phyloP scores from a whole-genome alignment of 495 filamentous ascomycete genomes.

The Aspergillus bertholletiae region DNA sequence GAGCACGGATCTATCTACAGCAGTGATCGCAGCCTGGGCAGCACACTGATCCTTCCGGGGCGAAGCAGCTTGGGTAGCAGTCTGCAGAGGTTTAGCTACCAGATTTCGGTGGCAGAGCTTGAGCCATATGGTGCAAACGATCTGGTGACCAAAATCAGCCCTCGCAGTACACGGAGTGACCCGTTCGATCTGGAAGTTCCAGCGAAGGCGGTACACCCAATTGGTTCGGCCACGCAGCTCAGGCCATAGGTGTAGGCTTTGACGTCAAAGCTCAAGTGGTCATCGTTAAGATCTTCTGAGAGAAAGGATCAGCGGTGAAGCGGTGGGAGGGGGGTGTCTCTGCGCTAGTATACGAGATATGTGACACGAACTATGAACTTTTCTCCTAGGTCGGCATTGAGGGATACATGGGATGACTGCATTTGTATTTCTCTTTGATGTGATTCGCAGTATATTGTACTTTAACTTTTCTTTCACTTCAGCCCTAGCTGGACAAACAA shows the following conservation, averaged over 20 bases:
- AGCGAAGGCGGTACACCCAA: constrained; percentile 11
- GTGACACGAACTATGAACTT: constrained; percentile 4
- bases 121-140: constrained; percentile 1
- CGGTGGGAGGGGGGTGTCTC: neutral
- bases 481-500: neutral
- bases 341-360: constrained; percentile 5
- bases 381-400: neutral
- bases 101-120: constrained; percentile 6
- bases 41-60: constrained; percentile 22
- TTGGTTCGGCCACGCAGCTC: constrained; percentile 8
- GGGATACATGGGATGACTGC: neutral
- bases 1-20: constrained; percentile 20
- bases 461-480: neutral
- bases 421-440: neutral
- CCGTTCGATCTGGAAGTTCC: constrained; percentile 63
- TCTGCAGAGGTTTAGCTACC: constrained; percentile 13
- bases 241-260: constrained; percentile 5
- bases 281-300: neutral
- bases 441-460: neutral
- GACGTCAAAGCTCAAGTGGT: neutral
- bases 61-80: constrained; percentile 18
- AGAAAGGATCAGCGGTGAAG: neutral
- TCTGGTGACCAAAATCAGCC: constrained; percentile 19
- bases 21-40: constrained; percentile 18
- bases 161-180: constrained; percentile 58